phyloP scores from a whole-genome alignment of 2,329 filamentous ascomycete genomes.

The Gliomastix tumulicola region DNA sequence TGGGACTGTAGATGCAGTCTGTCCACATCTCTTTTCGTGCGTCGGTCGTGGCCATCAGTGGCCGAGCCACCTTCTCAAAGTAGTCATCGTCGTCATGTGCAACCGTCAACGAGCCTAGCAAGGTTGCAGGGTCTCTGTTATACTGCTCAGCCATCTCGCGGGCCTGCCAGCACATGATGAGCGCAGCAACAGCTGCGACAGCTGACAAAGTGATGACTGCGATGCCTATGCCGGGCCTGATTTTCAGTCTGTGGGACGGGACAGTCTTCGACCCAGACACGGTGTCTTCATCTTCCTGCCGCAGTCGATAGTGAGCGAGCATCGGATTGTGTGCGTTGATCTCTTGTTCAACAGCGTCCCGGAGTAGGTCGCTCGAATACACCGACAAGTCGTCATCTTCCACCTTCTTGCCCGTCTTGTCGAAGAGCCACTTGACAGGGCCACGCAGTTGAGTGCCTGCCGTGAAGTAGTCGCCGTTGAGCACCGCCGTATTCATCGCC shows the following conservation, averaged over 20 bases:
- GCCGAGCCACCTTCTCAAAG: not conserved
- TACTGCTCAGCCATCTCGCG: too few species aligned
- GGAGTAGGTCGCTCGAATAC: not conserved
- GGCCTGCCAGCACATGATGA: too few species aligned
- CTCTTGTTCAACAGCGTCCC: not conserved
- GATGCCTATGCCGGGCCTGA: too few species aligned
- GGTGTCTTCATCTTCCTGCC: too few species aligned
- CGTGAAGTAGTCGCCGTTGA: not conserved
- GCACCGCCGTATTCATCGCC: not conserved
- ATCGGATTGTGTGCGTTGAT: not conserved
- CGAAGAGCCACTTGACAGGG: not conserved
- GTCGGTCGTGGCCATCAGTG: not conserved
- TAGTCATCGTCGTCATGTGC: too few species aligned
- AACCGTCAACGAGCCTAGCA: not conserved
- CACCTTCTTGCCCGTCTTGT: not conserved
- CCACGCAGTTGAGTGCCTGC: too few species aligned
- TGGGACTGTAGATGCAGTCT: not conserved
- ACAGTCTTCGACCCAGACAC: too few species aligned
- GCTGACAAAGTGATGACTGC: too few species aligned
- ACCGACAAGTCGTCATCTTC: not conserved
- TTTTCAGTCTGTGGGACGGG: too few species aligned
- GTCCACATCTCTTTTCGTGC: not conserved
- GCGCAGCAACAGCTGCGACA: too few species aligned
- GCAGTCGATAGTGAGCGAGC: not conserved
- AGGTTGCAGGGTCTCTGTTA: not conserved